Conservation (phyloP, 192 early-diverging fungal species). For the Rhizophagus sp. region DNA sequence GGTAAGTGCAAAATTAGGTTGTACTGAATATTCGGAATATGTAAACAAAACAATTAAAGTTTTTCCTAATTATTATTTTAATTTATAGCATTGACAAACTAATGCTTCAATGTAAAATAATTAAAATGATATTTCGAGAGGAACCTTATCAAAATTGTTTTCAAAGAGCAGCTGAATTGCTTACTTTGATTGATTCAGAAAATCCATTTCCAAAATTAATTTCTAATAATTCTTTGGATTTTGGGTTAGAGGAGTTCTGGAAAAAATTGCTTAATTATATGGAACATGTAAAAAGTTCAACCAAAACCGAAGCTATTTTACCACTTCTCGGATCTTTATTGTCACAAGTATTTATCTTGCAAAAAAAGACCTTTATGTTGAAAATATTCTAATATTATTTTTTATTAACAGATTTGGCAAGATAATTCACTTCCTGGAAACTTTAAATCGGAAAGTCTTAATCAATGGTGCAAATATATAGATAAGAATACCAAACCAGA, state of each 20-base stretch:
- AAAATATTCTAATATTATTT: not conserved
- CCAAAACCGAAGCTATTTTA: not conserved
- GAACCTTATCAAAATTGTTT: not conserved
- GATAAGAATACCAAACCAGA: conserved; percentile 14
- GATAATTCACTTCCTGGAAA: not conserved
- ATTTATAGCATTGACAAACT: not conserved
- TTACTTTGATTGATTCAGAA: not conserved
- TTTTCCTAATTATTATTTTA: not conserved
- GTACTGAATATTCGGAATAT: no score
- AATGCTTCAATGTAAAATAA: conserved; percentile 13
- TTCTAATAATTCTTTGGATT: not conserved
- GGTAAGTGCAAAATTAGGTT: not conserved
- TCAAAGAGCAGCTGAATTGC: not conserved
- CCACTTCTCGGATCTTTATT: conserved; percentile 7
- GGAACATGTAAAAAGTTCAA: conserved; percentile 9
- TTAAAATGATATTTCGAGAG: conserved; percentile 22
- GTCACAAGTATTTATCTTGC: not conserved
- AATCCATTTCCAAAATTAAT: conserved; percentile 7
- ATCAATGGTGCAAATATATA: conserved; percentile 22
- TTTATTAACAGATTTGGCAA: conserved; percentile 7
- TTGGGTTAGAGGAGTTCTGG: conserved; percentile 18
- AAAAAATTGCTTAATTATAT: conserved; percentile 9
- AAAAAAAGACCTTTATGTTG: not conserved
- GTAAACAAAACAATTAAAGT: no score
- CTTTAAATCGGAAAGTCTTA: not conserved